Evolutionary conservation across 306 rosid species (phyloP), one percentile per base, ranked within the genome.

Genomic region (Pyrus pyrifolia): DNA sequence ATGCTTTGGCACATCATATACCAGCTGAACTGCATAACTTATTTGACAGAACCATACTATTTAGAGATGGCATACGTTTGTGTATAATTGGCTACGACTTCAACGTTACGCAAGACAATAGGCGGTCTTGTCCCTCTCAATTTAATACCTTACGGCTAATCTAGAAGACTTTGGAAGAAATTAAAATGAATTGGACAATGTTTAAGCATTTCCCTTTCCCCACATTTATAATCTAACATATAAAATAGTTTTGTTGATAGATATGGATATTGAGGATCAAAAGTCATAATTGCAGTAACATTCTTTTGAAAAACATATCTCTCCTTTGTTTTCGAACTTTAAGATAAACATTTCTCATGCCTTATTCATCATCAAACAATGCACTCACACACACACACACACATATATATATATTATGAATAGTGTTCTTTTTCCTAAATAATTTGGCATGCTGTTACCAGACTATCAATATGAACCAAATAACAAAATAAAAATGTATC

Each of bases 111-210:
- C 55, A 17, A 15, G 3, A 17, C 55, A 51, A 51, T 51, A 15
- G 55, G 55, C 18, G 55, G 55, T 17, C 55, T 51, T 4, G 33
- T 17, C 55, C 55, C 9, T 51, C 55, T 51, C 55, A 51, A 51
- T 79, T 81, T 83, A 82, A 82, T 77, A 64, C 85, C 52, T 22
- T 57, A 22, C 86, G 94, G 89, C 76, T 86, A 77, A 81, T 76
- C 78, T 78, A 19, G 33, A 66, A 38, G 78, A 80, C 89, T 88
- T 82, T 77, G 53, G 70, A 81, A 19, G 53, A 33, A n/a, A 42
- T 21, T 7, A 35, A 57, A 38, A 10, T 10, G 35, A 64, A 58
- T 79, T 79, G 63, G 67, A 78, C 60, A 61, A 71, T 59, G 79
- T 79, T 79, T 66, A 80, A 44, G 23, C 38, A 61, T 61, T 27